phyloP scores from a whole-genome alignment of 495 filamentous ascomycete species.

The Podospora bellae-mahoneyi region DNA sequence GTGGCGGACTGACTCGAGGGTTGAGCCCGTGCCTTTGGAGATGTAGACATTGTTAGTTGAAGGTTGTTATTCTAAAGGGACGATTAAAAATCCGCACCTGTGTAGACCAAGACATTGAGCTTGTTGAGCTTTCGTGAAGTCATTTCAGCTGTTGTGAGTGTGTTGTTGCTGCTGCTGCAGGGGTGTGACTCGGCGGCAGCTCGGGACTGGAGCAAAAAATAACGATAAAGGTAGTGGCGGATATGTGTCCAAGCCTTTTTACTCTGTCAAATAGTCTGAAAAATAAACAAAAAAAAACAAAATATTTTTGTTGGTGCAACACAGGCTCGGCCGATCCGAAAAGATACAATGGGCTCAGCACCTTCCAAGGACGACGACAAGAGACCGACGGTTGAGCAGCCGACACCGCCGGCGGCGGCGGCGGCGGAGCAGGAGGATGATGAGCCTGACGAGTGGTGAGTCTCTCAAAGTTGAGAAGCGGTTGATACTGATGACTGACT shows the following conservation, averaged over 20 bases:
- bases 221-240: neutral
- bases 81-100: constrained; percentile 51
- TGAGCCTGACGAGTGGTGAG: constrained; percentile 93
- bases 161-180: neutral
- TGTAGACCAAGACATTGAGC: constrained; percentile 86
- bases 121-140: constrained; percentile 69
- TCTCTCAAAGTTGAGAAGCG: neutral
- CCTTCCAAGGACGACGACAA: neutral
- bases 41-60: constrained; percentile 10
- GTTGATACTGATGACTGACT: constrained; percentile 15
- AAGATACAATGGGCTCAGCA: neutral
- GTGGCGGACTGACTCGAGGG: constrained; percentile 83
- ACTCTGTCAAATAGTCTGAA: neutral
- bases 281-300: neutral
- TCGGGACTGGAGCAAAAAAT: constrained; percentile 7
- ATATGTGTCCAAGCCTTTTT: neutral
- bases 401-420: constrained; percentile 10
- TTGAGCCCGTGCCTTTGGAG: constrained; percentile 70
- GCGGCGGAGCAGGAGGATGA: constrained; percentile 58
- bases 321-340: neutral
- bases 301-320: neutral
- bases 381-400: constrained; percentile 37
- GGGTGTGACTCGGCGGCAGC: constrained; percentile 8
- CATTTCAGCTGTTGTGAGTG: constrained; percentile 33
- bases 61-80: constrained; percentile 2